Conservation (phyloP, 2,329 filamentous ascomycete genomes). For the Xylariaceae sp. region DNA sequence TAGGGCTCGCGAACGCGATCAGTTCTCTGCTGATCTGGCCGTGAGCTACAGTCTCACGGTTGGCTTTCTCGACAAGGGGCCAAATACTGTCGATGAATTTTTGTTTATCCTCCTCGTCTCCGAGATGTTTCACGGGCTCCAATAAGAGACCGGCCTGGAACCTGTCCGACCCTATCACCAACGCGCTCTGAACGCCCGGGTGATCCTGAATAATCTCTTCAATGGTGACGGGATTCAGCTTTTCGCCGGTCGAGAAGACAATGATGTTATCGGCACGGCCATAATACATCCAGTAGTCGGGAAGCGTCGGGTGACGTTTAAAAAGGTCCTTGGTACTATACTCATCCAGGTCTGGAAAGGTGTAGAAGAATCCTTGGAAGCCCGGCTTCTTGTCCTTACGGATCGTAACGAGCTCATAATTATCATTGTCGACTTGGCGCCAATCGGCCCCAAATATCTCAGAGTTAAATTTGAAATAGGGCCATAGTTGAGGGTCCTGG, state of each 20-base stretch:
- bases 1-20: slow-evolving; percentile 44
- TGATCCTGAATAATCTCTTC: slow-evolving; percentile 43
- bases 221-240: slow-evolving; percentile 49
- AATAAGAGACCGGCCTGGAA: slow-evolving; percentile 55
- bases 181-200: slow-evolving; percentile 38
- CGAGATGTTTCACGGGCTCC: slow-evolving; percentile 45
- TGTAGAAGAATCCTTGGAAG: slow-evolving; percentile 35
- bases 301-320: slow-evolving; percentile 31
- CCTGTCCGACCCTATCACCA: slow-evolving; percentile 44
- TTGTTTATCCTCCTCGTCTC: slow-evolving; percentile 28
- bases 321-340: slow-evolving; percentile 38
- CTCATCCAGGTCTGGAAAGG: slow-evolving; percentile 34
- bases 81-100: slow-evolving; percentile 49
- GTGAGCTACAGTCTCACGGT: slow-evolving; percentile 48
- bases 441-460: slow-evolving; percentile 48
- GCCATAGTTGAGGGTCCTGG: slow-evolving; percentile 42
- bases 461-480: slow-evolving; percentile 48
- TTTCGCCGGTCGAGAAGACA: slow-evolving; percentile 49
- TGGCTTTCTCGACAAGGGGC: slow-evolving; percentile 49
- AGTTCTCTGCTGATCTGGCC: slow-evolving; percentile 49
- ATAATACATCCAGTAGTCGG: slow-evolving; percentile 33
- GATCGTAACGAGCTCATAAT: slow-evolving; percentile 47
- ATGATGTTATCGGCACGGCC: slow-evolving; percentile 49
- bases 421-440: slow-evolving; percentile 35
- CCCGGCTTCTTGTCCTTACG: slow-evolving; percentile 39